phyloP scores from a whole-genome alignment of 441 rosid genomes.

The Adansonia madagascariensis region DNA sequence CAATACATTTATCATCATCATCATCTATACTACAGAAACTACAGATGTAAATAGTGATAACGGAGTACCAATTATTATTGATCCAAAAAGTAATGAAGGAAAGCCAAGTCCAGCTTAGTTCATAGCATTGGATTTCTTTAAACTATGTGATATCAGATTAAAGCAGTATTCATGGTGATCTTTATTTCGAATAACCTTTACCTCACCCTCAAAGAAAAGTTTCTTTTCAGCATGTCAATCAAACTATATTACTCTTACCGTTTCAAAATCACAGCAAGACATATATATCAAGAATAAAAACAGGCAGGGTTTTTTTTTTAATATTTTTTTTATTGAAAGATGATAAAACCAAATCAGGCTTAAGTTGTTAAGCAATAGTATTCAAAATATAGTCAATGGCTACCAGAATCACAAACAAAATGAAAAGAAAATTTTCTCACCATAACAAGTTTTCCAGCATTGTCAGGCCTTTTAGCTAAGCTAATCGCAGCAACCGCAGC shows the following conservation, averaged over 20 bases:
- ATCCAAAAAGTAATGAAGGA: neutral
- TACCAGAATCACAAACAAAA: neutral
- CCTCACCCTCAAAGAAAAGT: neutral
- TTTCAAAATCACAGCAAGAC: neutral
- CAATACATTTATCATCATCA: neutral
- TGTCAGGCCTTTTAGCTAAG: slow-evolving; percentile 80
- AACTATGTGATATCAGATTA: neutral
- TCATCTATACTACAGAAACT: neutral
- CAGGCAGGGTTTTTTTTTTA: neutral
- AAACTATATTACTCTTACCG: neutral
- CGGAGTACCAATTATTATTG: neutral
- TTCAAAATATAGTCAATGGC: neutral
- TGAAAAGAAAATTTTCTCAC: slow-evolving; percentile 42
- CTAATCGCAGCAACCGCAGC: slow-evolving; percentile 86
- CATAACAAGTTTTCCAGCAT: slow-evolving; percentile 82
- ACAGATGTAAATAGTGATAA: neutral
- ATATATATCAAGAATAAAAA: neutral
- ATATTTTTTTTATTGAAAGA: neutral
- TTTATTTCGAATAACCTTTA: neutral
- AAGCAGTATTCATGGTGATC: neutral
- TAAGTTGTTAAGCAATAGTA: neutral
- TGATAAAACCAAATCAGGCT: neutral
- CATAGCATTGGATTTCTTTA: neutral
- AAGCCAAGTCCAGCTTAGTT: neutral
- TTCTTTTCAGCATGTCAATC: neutral